Conservation (phyloP, 768 basidiomycete genomes). For the Boletus tylopilopsis region DNA sequence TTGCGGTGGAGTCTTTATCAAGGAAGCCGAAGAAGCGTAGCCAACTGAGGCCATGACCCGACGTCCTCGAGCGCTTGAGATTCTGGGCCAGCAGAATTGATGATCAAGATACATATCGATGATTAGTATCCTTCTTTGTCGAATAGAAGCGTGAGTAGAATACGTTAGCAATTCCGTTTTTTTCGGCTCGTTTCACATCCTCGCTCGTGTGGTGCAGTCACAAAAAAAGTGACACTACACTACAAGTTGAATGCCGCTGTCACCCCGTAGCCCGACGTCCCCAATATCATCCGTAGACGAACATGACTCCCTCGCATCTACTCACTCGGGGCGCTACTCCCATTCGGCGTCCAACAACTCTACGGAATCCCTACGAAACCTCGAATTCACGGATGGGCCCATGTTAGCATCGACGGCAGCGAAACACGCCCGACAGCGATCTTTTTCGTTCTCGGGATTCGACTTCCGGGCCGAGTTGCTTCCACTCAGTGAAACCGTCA, state of each 20-base stretch:
- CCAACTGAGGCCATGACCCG: too few relatives aligned
- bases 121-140: too few relatives aligned
- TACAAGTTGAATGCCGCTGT: constrained; percentile 13
- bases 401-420: constrained; percentile 19
- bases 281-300: constrained; percentile 12
- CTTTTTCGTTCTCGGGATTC: constrained; percentile 72
- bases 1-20: too few relatives aligned
- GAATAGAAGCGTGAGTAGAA: too few relatives aligned
- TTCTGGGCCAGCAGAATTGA: too few relatives aligned
- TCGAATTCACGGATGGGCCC: constrained; percentile 73
- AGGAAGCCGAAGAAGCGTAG: too few relatives aligned
- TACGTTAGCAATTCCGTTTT: too few relatives aligned
- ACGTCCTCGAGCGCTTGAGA: too few relatives aligned
- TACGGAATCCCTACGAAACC: constrained; percentile 68
- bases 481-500: constrained; percentile 72
- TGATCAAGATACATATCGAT: too few relatives aligned
- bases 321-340: constrained; percentile 1
- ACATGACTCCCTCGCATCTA: constrained; percentile 5
- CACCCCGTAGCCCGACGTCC: constrained; percentile 15
- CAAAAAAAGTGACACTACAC: not conserved
- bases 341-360: constrained; percentile 43
- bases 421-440: constrained; percentile 38
- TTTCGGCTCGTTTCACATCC: not conserved
- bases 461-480: constrained; percentile 76
- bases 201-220: not conserved